Percentiles rank a stretch among this genome's conserved stretches.
Conservation (phyloP, 192 early-diverging fungal genomes). For the Gryganskiella cystojenkinii region DNA sequence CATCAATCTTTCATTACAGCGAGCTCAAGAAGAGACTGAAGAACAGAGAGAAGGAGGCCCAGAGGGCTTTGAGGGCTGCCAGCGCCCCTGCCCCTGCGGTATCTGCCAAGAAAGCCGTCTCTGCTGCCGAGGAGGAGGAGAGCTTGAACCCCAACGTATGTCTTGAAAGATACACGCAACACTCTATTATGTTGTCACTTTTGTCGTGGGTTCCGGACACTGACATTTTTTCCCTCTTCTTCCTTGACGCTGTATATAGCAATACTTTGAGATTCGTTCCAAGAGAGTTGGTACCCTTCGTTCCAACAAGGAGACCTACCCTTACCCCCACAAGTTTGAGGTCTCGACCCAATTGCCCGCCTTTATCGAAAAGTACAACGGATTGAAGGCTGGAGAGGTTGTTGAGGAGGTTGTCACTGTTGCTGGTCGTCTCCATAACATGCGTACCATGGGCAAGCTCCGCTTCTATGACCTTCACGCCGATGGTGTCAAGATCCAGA, state of each 20-base stretch:
- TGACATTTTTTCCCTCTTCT: neutral
- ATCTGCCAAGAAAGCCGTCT: conserved; percentile 56
- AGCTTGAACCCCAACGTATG: conserved; percentile 87
- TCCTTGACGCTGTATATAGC: conserved; percentile 48
- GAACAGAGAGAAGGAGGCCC: conserved; percentile 89
- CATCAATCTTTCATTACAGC: conserved; percentile 60
- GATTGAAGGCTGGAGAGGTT: conserved; percentile 75
- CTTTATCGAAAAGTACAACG: conserved; percentile 87
- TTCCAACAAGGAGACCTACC: conserved; percentile 83
- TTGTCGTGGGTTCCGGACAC: neutral
- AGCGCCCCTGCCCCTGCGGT: conserved; percentile 65
- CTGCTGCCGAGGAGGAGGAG: conserved; percentile 81
- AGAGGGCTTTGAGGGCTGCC: conserved; percentile 72
- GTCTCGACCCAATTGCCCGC: conserved; percentile 85
- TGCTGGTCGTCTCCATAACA: conserved; percentile 97
- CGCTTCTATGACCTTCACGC: conserved; percentile 96
- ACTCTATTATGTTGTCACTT: neutral
- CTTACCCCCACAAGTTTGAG: conserved; percentile 99
- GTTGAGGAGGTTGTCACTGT: conserved; percentile 77
- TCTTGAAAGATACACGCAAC: neutral
- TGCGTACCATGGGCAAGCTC: conserved; percentile 91
- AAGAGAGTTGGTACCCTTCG: conserved; percentile 87
- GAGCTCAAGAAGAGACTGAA: conserved; percentile 94
- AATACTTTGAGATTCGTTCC: conserved; percentile 98
- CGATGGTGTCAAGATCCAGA: conserved; percentile 95